phyloP scores from a whole-genome alignment of 148 eudicot species.

The Vaccinium macrocarpon region DNA sequence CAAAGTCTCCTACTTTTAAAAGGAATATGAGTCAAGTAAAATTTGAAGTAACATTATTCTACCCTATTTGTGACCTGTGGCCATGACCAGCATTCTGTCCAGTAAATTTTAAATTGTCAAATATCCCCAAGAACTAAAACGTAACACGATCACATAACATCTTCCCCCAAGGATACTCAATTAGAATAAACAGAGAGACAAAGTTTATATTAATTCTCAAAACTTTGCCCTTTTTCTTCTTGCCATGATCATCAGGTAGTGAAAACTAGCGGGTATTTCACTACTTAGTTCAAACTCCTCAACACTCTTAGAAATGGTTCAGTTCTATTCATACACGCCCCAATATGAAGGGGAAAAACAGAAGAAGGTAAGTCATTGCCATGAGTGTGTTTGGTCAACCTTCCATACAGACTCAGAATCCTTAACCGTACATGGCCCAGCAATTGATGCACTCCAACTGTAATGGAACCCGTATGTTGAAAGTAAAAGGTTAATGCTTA shows the following conservation, averaged over 20 bases:
- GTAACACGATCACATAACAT: not conserved
- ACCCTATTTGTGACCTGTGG: not conserved
- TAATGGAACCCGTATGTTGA: not conserved
- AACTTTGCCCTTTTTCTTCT: not conserved
- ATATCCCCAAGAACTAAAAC: not conserved
- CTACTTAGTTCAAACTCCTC: not conserved
- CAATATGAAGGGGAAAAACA: not conserved
- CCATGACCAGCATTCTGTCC: not conserved
- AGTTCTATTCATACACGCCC: not conserved
- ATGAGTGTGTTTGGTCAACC: not conserved
- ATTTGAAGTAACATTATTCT: not conserved
- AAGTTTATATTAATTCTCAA: not conserved
- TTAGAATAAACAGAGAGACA: not conserved
- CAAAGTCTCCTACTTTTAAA: not conserved
- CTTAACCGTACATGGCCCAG: not conserved
- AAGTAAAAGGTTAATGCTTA: not conserved
- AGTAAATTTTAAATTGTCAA: not conserved
- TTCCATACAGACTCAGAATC: not conserved
- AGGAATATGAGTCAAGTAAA: not conserved
- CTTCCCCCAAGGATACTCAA: not conserved
- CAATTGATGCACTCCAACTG: not conserved
- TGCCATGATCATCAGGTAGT: not conserved
- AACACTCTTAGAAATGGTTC: not conserved
- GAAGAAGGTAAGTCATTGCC: not conserved
- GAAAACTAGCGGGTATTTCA: not conserved